Percentiles rank a stretch among this genome's conserved stretches.
Evolutionary conservation across 441 rosid genomes (phyloP).

Genomic region (Capsella rubella): DNA sequence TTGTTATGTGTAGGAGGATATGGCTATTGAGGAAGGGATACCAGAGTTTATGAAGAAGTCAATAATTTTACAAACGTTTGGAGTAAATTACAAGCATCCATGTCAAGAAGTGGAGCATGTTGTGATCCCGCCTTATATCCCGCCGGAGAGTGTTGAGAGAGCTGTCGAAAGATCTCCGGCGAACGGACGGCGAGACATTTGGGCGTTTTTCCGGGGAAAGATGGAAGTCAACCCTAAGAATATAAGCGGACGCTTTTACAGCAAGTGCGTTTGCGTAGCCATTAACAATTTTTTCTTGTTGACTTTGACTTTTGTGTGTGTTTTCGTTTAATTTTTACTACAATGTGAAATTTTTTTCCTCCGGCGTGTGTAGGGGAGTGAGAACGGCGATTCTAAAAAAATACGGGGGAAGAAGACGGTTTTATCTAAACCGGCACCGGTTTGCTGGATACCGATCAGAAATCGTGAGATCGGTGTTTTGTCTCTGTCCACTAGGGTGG

Average conservation of each 20-base stretch:
- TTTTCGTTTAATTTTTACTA: slow-evolving; percentile 10
- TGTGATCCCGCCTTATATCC: slow-evolving; percentile 82
- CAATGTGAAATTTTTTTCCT: not conserved
- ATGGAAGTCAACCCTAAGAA: slow-evolving; percentile 99
- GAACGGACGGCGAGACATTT: slow-evolving; percentile 69
- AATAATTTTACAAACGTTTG: slow-evolving; percentile 86
- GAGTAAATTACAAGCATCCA: slow-evolving; percentile 78
- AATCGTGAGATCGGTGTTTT: slow-evolving; percentile 78
- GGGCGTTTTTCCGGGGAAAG: slow-evolving; percentile 87
- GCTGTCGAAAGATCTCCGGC: slow-evolving; percentile 55
- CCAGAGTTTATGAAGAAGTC: slow-evolving; percentile 81
- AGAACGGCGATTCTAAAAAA: slow-evolving; percentile 83
- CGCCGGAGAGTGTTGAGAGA: slow-evolving; percentile 61
- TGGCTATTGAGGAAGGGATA: slow-evolving; percentile 76
- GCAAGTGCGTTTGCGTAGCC: slow-evolving; percentile 63
- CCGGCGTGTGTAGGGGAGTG: slow-evolving; percentile 62
- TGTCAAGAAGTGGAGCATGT: slow-evolving; percentile 84
- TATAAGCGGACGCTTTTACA: slow-evolving; percentile 82
- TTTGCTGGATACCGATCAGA: slow-evolving; percentile 88
- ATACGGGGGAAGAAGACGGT: slow-evolving; percentile 70
- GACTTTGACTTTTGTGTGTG: slow-evolving; percentile 6
- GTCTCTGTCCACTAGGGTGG: slow-evolving; percentile 96
- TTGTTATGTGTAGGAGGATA: slow-evolving; percentile 59
- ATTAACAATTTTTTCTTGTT: not conserved
- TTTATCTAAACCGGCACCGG: slow-evolving; percentile 74